Conservation (phyloP, 768 basidiomycete genomes). For the Neoboletus subvelutipes region DNA sequence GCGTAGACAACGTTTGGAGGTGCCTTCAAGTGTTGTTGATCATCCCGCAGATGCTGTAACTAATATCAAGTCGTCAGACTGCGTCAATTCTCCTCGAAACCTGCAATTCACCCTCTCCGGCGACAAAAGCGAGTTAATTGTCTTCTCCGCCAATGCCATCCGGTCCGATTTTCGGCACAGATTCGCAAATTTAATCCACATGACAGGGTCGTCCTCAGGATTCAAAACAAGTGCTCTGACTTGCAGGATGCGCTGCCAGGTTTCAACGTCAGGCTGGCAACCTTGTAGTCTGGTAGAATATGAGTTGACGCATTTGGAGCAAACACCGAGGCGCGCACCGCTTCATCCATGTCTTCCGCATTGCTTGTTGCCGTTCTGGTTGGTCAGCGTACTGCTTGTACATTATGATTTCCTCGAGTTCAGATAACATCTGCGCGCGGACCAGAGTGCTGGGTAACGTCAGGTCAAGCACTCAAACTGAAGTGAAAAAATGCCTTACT, state of each 20-base stretch:
- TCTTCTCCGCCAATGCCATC: constrained; percentile 95
- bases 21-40: constrained; percentile 62
- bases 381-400: constrained; percentile 96
- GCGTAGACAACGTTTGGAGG: constrained; percentile 97
- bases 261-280: constrained; percentile 97
- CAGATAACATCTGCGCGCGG: constrained; percentile 96
- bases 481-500: constrained; percentile 52
- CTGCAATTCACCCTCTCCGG: constrained; percentile 57
- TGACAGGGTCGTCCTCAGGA: constrained; percentile 91
- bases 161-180: constrained; percentile 94
- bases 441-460: constrained; percentile 74
- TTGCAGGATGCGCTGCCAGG: constrained; percentile 97
- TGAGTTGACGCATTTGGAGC: not conserved
- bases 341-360: constrained; percentile 97
- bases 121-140: constrained; percentile 86
- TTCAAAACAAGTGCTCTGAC: constrained; percentile 91
- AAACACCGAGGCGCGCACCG: constrained; percentile 48
- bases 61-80: constrained; percentile 15
- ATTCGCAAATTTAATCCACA: constrained; percentile 99
- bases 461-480: constrained; percentile 8
- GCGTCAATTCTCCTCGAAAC: not conserved
- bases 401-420: constrained; percentile 94
- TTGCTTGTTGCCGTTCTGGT: constrained; percentile 85
- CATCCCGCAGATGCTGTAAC: constrained; percentile 49
- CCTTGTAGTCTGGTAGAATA: constrained; percentile 69